Evolutionary conservation across 352 stramenopile species (phyloP).

Genomic region (Globisporangium spiculum): DNA sequence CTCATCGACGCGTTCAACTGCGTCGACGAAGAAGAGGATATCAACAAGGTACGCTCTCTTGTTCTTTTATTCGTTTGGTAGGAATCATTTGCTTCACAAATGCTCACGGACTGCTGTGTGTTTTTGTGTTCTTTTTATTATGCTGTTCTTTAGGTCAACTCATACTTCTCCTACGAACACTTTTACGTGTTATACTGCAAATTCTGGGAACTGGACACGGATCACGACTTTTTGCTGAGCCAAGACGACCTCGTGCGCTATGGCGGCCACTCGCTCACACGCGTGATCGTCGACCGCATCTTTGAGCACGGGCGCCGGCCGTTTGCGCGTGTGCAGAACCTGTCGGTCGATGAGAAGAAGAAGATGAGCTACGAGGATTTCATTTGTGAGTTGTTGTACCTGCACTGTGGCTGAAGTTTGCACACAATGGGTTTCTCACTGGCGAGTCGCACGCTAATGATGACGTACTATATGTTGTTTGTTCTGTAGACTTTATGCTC

Average conservation of each 20-base stretch:
- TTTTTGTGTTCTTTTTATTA: not conserved
- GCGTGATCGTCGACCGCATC: constrained; percentile 87
- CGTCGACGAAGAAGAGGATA: constrained; percentile 99
- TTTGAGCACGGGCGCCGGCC: constrained; percentile 79
- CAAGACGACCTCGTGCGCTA: constrained; percentile 84
- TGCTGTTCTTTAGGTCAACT: constrained; percentile 62
- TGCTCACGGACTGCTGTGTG: not conserved
- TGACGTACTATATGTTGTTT: not conserved
- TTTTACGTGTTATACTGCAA: constrained; percentile 99
- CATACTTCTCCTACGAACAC: constrained; percentile 99
- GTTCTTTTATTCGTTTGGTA: not conserved
- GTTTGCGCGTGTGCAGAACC: constrained; percentile 76
- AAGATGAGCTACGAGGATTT: constrained; percentile 91
- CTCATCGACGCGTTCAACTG: constrained; percentile 94
- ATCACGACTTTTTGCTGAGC: constrained; percentile 85
- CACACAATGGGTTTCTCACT: not conserved
- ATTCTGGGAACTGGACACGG: constrained; percentile 99
- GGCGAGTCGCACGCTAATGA: not conserved
- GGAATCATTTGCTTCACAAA: not conserved
- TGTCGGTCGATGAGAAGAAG: constrained; percentile 81
- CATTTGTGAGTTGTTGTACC: constrained; percentile 60
- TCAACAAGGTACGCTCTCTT: constrained; percentile 93
- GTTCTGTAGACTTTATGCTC: constrained; percentile 94
- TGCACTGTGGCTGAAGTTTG: not conserved
- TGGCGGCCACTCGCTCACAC: constrained; percentile 77